These are phyloP conservation scores for Murraya koenigii DNA, from an alignment of 345 rosid genomes.

Conservation along the genomic window DNA sequence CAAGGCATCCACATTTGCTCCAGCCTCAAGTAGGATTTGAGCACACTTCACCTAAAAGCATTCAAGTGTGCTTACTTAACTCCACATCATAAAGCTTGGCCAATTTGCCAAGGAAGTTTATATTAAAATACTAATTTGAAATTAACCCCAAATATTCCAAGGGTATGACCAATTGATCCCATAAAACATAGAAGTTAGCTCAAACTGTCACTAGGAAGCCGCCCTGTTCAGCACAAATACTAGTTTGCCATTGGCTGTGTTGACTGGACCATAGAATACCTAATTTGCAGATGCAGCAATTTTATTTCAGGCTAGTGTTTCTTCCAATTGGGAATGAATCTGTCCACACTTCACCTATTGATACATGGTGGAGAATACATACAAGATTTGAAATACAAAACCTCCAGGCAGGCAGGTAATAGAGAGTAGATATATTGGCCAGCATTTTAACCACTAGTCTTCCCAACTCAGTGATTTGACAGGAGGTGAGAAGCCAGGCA, in stretches of 20 bases:
- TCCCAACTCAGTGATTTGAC: not conserved
- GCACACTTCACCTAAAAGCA: slow-evolving; percentile 74
- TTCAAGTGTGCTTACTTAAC: slow-evolving; percentile 7
- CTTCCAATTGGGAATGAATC: not conserved
- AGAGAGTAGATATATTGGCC: not conserved
- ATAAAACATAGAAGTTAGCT: not conserved
- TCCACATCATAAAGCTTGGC: not conserved
- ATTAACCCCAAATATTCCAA: not conserved
- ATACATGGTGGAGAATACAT: not conserved
- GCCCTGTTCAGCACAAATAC: not conserved
- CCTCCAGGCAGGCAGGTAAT: not conserved
- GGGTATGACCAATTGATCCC: not conserved
- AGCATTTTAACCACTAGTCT: not conserved
- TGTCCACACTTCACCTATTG: not conserved
- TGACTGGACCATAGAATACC: not conserved
- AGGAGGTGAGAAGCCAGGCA: not conserved
- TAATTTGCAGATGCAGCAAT: not conserved
- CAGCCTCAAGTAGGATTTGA: slow-evolving; percentile 82
- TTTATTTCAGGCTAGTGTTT: not conserved
- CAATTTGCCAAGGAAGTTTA: not conserved
- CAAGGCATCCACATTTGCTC: slow-evolving; percentile 85
- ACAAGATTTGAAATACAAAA: not conserved
- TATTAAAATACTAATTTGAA: not conserved
- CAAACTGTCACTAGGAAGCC: not conserved
- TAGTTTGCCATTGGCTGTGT: not conserved